Evolutionary conservation across 2,329 filamentous ascomycete species (phyloP).

Genomic region (Colletotrichum cereale): DNA sequence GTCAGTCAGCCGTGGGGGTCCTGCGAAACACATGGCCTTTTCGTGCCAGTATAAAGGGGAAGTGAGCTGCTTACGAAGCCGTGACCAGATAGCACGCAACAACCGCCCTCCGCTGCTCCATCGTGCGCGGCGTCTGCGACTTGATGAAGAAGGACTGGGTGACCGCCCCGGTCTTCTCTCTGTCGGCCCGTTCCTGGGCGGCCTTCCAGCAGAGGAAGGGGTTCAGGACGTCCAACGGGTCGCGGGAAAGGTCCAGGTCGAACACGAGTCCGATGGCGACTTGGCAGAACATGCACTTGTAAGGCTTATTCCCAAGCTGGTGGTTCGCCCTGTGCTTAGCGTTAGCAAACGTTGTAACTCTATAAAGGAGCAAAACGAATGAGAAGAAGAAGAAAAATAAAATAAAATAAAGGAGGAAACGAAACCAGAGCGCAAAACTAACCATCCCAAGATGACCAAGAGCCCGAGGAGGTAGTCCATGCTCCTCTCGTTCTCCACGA

Average conservation of each 20-base stretch:
- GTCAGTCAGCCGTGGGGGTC: constrained; percentile 1
- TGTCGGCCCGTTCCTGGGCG: constrained; percentile 22
- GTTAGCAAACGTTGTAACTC: not conserved
- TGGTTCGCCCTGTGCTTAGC: constrained; percentile 28
- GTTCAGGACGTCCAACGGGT: constrained; percentile 28
- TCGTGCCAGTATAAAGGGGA: too few species aligned
- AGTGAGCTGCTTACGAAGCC: constrained; percentile 8
- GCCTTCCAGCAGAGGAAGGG: constrained; percentile 38
- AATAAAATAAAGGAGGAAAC: not conserved
- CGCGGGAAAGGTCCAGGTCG: constrained; percentile 57
- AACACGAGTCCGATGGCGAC: constrained; percentile 58
- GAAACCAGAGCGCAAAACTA: not conserved
- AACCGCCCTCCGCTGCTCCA: constrained; percentile 43
- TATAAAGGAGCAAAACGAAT: not conserved
- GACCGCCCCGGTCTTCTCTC: constrained; percentile 11
- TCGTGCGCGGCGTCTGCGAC: constrained; percentile 36
- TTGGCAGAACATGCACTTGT: constrained; percentile 58
- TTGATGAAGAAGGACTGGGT: not conserved
- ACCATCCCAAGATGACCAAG: constrained; percentile 47
- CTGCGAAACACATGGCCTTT: not conserved
- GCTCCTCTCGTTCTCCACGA: constrained; percentile 44
- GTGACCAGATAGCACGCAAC: constrained; percentile 40
- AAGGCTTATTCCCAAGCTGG: constrained; percentile 53
- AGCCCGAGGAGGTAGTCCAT: constrained; percentile 48
- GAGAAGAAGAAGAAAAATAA: not conserved